Conservation (phyloP, 176 grass and related monocot species). For the Aegilops bicornis region DNA sequence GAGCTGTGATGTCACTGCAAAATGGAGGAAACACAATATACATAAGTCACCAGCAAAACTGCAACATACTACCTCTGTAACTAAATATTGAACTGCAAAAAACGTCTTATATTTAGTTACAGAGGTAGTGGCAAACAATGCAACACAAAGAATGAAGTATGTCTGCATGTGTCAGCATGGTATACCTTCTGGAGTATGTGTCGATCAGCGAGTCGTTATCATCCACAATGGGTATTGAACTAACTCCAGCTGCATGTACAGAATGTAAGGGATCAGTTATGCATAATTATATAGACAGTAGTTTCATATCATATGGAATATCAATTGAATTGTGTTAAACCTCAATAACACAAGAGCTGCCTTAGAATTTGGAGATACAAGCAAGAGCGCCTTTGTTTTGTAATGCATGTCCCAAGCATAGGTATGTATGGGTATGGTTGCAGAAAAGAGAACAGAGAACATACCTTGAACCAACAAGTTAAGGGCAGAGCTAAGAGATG, state of each 20-base stretch:
- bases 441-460: slow-evolving; percentile 5
- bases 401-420: slow-evolving; percentile 3
- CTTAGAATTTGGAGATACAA: neutral
- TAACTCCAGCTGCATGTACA: slow-evolving; percentile 68
- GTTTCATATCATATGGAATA: neutral
- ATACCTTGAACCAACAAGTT: slow-evolving; percentile 93
- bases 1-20: slow-evolving; percentile 94
- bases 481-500: slow-evolving; percentile 80
- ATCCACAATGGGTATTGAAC: slow-evolving; percentile 95
- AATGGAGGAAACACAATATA: slow-evolving; percentile 27
- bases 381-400: slow-evolving; percentile 14
- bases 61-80: neutral
- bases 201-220: slow-evolving; percentile 91
- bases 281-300: neutral
- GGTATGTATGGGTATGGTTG: neutral
- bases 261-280: slow-evolving; percentile 6
- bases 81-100: no score
- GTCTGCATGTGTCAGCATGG: neutral
- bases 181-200: slow-evolving; percentile 92
- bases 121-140: neutral
- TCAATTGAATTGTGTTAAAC: neutral
- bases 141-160: neutral
- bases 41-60: neutral
- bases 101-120: no score
- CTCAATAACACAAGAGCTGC: neutral